Evolutionary conservation across 2,329 filamentous ascomycete genomes (phyloP).

Genomic region (Didymella glomerata): DNA sequence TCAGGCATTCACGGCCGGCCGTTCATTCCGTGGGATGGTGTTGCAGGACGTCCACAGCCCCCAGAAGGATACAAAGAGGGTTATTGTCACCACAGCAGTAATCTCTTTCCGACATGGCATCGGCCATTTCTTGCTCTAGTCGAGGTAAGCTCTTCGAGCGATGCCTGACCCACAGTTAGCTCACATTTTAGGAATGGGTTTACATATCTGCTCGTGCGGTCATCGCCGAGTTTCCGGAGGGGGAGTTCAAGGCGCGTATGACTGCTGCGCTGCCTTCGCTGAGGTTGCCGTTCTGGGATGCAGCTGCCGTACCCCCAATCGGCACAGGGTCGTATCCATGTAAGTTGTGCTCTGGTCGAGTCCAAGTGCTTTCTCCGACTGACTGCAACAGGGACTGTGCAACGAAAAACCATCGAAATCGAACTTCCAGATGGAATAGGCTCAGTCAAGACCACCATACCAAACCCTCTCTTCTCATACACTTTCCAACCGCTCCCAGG

Average conservation of each 20-base stretch:
- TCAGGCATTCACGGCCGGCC: conserved; percentile 83
- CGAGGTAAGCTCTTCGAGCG: conserved; percentile 53
- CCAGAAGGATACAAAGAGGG: conserved; percentile 64
- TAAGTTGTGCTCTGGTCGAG: background rate
- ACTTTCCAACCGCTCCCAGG: conserved; percentile 58
- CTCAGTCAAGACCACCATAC: conserved; percentile 33
- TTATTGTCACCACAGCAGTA: conserved; percentile 79
- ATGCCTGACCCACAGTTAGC: background rate
- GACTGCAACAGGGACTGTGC: conserved; percentile 38
- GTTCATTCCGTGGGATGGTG: conserved; percentile 64
- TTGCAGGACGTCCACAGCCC: conserved; percentile 45
- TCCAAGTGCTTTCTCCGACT: background rate
- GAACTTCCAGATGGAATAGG: conserved; percentile 43
- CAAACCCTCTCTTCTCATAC: conserved; percentile 57
- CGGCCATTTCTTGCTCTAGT: conserved; percentile 75
- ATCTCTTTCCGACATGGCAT: conserved; percentile 83
- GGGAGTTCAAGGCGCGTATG: conserved; percentile 49
- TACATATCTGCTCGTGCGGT: conserved; percentile 50
- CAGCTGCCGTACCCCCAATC: conserved; percentile 50
- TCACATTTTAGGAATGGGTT: conserved; percentile 50
- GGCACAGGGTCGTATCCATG: conserved; percentile 48
- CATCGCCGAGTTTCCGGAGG: conserved; percentile 51
- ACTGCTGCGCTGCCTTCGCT: conserved; percentile 48
- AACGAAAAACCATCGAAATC: conserved; percentile 40
- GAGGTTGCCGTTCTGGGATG: conserved; percentile 58